A percentile compares a stretch with the other conserved stretches of the same genome.
phyloP scores from a whole-genome alignment of 768 basidiomycete species.

The Amanita muscaria region DNA sequence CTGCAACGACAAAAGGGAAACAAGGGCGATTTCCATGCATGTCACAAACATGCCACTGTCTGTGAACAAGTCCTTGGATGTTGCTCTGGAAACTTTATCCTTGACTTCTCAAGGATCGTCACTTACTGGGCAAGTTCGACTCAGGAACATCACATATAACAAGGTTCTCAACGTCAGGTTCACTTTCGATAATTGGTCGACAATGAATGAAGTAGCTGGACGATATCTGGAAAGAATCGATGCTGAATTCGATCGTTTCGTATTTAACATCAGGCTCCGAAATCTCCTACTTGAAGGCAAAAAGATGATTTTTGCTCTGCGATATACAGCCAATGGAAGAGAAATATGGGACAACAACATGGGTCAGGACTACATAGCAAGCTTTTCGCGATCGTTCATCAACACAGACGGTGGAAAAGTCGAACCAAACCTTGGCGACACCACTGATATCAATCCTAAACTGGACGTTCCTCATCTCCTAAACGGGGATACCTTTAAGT shows the following conservation, averaged over 20 bases:
- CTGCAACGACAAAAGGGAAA: slow-evolving; percentile 21
- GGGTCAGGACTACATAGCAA: slow-evolving; percentile 69
- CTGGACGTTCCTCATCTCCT: no score
- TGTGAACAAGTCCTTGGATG: slow-evolving; percentile 30
- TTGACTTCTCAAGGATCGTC: slow-evolving; percentile 42
- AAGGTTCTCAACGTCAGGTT: slow-evolving; percentile 87
- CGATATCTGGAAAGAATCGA: slow-evolving; percentile 47
- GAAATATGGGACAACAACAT: slow-evolving; percentile 94
- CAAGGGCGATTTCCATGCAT: slow-evolving; percentile 43
- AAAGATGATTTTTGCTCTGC: slow-evolving; percentile 69
- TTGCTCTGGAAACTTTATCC: slow-evolving; percentile 47
- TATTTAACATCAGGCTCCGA: slow-evolving; percentile 66
- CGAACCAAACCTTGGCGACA: slow-evolving; percentile 27
- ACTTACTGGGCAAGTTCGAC: slow-evolving; percentile 67
- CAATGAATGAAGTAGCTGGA: slow-evolving; percentile 86
- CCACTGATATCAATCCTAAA: slow-evolving; percentile 55
- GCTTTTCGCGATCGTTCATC: slow-evolving; percentile 38
- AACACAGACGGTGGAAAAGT: no score
- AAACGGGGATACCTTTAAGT: no score
- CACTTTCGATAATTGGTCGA: slow-evolving; percentile 93
- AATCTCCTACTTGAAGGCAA: slow-evolving; percentile 81
- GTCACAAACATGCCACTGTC: slow-evolving; percentile 58
- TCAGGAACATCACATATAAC: slow-evolving; percentile 79
- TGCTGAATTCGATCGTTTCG: slow-evolving; percentile 60
- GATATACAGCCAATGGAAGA: slow-evolving; percentile 57